phyloP scores from a whole-genome alignment of 73 alveolate genomes.

The Blepharisma stoltei region DNA sequence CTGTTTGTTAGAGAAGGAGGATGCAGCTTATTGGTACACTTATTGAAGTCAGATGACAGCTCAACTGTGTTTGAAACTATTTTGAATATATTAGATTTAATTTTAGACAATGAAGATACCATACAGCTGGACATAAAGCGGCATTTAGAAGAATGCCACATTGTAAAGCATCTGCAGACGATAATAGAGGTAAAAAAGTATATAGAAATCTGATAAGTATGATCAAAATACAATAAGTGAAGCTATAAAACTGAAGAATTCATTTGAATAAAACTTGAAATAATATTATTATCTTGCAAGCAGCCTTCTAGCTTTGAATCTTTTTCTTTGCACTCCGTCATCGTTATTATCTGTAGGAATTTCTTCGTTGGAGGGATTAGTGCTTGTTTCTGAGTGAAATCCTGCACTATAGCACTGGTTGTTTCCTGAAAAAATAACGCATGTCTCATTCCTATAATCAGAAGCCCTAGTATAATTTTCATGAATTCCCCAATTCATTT shows the following conservation, averaged over 20 bases:
- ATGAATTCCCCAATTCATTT: no score
- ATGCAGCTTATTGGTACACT: neutral
- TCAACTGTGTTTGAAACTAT: slow-evolving; percentile 20
- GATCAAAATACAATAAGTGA: slow-evolving; percentile 18
- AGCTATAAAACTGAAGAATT: neutral
- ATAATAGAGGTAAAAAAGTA: neutral
- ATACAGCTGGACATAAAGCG: slow-evolving; percentile 2
- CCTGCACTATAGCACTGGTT: no score
- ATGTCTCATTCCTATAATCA: no score
- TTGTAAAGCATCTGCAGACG: neutral
- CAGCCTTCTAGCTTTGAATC: no score
- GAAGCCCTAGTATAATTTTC: no score
- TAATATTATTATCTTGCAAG: no score
- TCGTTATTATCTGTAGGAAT: no score
- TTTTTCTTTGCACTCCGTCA: no score
- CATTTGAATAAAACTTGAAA: neutral
- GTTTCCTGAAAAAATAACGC: no score
- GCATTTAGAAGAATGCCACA: neutral
- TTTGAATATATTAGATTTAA: neutral
- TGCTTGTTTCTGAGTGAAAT: no score
- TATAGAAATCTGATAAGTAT: neutral
- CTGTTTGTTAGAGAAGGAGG: slow-evolving; percentile 26
- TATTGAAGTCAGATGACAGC: neutral
- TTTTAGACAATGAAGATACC: neutral
- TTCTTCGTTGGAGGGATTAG: no score